These are phyloP conservation scores for Phytophthora colocasiae DNA, from an alignment of 352 stramenopile genomes.

Conservation along the genomic window DNA sequence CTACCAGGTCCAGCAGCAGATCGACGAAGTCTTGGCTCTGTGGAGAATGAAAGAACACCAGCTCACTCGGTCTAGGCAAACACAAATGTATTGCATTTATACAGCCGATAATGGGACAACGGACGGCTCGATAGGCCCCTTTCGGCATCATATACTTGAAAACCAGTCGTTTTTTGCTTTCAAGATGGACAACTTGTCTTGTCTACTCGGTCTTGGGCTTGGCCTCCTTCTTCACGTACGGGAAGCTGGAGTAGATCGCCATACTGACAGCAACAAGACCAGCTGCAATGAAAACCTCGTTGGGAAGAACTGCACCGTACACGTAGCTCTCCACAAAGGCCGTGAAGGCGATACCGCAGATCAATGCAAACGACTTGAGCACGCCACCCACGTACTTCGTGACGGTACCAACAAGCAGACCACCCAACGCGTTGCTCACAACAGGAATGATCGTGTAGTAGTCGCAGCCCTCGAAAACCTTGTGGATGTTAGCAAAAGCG, in stretches of 20 bases:
- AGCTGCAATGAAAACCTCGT: slow-evolving; percentile 74
- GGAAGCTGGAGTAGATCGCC: slow-evolving; percentile 78
- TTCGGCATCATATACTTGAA: slow-evolving; percentile 12
- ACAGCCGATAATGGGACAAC: too few species aligned
- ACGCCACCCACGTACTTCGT: slow-evolving; percentile 93
- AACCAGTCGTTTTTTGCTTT: not conserved
- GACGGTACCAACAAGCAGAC: slow-evolving; percentile 87
- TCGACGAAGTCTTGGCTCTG: too few species aligned
- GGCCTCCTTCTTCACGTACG: slow-evolving; percentile 52
- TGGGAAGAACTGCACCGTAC: slow-evolving; percentile 66
- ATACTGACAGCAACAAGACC: slow-evolving; percentile 73
- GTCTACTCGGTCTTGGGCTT: slow-evolving; percentile 48
- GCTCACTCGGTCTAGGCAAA: too few species aligned
- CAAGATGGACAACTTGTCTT: not conserved
- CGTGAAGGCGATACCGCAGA: slow-evolving; percentile 90
- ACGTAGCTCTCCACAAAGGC: slow-evolving; percentile 80
- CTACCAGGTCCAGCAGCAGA: too few species aligned
- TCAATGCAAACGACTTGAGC: slow-evolving; percentile 90
- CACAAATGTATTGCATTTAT: too few species aligned
- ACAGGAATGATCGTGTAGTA: slow-evolving; percentile 81
- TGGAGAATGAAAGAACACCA: too few species aligned
- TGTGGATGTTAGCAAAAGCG: slow-evolving; percentile 29
- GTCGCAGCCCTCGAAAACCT: slow-evolving; percentile 78
- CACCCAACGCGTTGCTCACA: slow-evolving; percentile 79
- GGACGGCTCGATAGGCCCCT: not conserved